Conservation (phyloP, 331 rosid species). For the Phaseolus coccineus region DNA sequence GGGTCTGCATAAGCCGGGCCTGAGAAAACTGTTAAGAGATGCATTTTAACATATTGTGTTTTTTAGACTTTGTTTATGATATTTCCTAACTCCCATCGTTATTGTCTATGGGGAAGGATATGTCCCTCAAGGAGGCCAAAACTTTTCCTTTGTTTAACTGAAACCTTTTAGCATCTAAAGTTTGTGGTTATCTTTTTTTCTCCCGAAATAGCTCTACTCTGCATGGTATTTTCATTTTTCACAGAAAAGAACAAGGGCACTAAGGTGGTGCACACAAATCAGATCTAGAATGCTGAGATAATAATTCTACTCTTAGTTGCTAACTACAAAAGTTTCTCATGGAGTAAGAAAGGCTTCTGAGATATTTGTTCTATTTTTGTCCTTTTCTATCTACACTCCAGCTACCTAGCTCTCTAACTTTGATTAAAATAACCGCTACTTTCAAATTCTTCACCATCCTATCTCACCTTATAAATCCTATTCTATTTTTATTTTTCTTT, state of each 20-base stretch:
- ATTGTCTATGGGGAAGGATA: conserved; percentile 27
- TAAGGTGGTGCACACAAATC: not conserved
- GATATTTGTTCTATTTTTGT: conserved; percentile 26
- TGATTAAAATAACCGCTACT: conserved; percentile 15
- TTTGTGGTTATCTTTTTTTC: conserved; percentile 11
- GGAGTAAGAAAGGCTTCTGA: not conserved
- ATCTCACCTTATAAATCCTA: conserved; percentile 9
- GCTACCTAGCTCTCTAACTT: conserved; percentile 17
- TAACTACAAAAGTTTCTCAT: not conserved
- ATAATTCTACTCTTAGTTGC: not conserved
- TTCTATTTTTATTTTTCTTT: conserved; percentile 11
- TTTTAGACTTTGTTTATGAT: conserved; percentile 27
- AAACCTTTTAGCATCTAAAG: conserved; percentile 23
- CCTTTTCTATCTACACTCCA: not conserved
- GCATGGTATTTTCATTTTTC: conserved; percentile 14
- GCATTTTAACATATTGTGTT: not conserved
- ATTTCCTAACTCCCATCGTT: conserved; percentile 16
- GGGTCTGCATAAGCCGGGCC: conserved; percentile 17
- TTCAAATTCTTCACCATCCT: conserved; percentile 17
- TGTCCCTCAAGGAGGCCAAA: conserved; percentile 11
- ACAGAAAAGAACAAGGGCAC: not conserved
- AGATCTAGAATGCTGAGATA: conserved; percentile 3
- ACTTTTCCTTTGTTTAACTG: conserved; percentile 30
- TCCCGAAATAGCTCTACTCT: not conserved
- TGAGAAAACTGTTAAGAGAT: conserved; percentile 11